Evolutionary conservation across 345 rosid genomes (phyloP).

Genomic region (Mangifera indica): DNA sequence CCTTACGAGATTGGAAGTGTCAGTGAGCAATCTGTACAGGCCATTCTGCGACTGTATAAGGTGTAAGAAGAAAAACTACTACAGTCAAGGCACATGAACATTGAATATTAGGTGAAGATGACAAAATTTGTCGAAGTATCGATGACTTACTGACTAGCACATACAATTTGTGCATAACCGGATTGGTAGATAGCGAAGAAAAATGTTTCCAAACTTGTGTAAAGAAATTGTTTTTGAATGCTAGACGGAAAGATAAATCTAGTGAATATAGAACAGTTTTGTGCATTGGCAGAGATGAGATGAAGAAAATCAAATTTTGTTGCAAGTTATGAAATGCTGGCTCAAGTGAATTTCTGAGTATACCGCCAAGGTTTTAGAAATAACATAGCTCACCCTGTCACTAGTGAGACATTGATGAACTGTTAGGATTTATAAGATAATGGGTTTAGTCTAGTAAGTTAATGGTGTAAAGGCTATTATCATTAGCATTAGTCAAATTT

Average conservation of each 20-base stretch:
- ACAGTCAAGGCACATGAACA: not conserved
- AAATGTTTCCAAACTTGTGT: not conserved
- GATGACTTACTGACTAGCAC: not conserved
- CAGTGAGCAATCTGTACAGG: not conserved
- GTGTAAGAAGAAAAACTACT: not conserved
- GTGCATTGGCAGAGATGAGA: not conserved
- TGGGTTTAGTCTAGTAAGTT: no score
- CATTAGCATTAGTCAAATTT: no score
- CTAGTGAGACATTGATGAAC: no score
- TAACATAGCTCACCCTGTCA: no score
- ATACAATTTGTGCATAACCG: not conserved
- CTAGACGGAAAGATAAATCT: not conserved
- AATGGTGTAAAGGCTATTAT: no score
- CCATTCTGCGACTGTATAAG: conserved; percentile 10
- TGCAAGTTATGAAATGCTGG: no score
- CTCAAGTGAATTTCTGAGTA: no score
- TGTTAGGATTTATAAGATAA: no score
- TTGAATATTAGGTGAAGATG: not conserved
- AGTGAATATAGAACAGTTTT: not conserved
- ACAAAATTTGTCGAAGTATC: not conserved
- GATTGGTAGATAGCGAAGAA: not conserved
- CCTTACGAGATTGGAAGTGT: not conserved
- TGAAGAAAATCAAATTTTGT: not conserved
- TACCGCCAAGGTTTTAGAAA: no score
- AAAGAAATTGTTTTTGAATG: not conserved